Evolutionary conservation across 352 stramenopile genomes (phyloP).

Genomic region (Globisporangium nunn): DNA sequence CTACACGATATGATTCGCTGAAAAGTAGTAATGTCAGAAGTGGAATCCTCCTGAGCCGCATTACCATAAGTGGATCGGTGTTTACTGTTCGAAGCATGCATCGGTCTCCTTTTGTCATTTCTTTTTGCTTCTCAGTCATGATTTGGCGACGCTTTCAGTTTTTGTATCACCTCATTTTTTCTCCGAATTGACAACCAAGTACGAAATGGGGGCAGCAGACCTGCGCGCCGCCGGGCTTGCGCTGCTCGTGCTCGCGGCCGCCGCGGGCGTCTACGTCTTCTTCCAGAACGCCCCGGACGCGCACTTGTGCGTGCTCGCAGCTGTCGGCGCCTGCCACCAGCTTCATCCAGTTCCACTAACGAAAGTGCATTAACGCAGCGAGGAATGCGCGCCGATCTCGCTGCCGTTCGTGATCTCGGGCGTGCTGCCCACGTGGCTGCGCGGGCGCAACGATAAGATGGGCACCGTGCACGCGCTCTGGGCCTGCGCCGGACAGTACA

Average conservation of each 20-base stretch:
- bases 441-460: conserved; percentile 82
- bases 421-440: conserved; percentile 72
- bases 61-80: no score
- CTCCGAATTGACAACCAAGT: neutral
- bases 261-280: conserved; percentile 53
- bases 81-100: no score
- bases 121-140: no score
- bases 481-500: conserved; percentile 73
- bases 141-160: no score
- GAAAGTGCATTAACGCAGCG: conserved; percentile 2
- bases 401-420: conserved; percentile 70
- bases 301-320: conserved; percentile 41
- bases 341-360: conserved; percentile 5
- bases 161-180: no score
- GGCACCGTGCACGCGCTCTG: conserved; percentile 73
- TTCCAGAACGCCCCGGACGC: conserved; percentile 60
- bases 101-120: no score
- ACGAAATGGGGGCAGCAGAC: conserved; percentile 1
- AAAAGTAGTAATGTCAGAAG: no score
- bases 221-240: conserved; percentile 34
- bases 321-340: no score
- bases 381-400: conserved; percentile 64
- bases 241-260: conserved; percentile 29
- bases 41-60: no score
- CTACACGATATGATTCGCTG: no score